Evolutionary conservation across 2,329 filamentous ascomycete genomes (phyloP).

Genomic region (Beauveria caledonica): DNA sequence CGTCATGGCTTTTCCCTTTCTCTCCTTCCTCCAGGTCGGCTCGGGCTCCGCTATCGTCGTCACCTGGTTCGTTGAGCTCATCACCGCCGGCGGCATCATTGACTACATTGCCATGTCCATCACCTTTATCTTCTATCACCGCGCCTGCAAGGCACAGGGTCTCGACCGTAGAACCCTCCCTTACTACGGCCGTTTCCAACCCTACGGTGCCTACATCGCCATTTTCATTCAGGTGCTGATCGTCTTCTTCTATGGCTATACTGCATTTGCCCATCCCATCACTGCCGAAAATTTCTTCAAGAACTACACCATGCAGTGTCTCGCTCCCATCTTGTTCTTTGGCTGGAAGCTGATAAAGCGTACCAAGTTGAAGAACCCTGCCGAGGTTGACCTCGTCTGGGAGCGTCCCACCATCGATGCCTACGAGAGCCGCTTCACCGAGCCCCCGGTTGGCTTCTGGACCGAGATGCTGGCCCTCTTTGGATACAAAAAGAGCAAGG

Average conservation of each 20-base stretch:
- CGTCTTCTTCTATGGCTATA: constrained; percentile 48
- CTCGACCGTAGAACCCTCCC: constrained; percentile 45
- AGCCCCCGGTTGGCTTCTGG: constrained; percentile 46
- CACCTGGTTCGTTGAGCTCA: constrained; percentile 46
- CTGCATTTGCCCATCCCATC: constrained; percentile 39
- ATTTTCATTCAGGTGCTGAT: constrained; percentile 34
- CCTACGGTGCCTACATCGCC: constrained; percentile 45
- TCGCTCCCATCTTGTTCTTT: constrained; percentile 45
- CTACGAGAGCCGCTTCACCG: constrained; percentile 44
- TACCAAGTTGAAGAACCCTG: constrained; percentile 44
- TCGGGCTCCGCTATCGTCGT: constrained; percentile 41
- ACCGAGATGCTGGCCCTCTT: constrained; percentile 43
- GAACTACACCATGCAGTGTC: constrained; percentile 50
- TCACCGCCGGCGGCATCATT: constrained; percentile 51
- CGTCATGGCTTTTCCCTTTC: constrained; percentile 44
- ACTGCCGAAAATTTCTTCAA: constrained; percentile 37
- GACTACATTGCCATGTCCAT: constrained; percentile 50
- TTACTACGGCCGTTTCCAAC: constrained; percentile 51
- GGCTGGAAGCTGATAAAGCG: constrained; percentile 57
- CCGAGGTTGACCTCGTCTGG: constrained; percentile 53
- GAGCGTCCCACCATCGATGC: constrained; percentile 50
- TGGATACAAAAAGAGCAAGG: constrained; percentile 18
- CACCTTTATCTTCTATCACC: constrained; percentile 40
- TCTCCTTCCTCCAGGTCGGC: constrained; percentile 44
- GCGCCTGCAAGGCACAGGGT: constrained; percentile 44